A percentile compares a stretch with the other conserved stretches of the same genome.
These are phyloP conservation scores for Aspergillus egyptiacus DNA, from an alignment of 495 filamentous ascomycete species.

Conservation along the genomic window DNA sequence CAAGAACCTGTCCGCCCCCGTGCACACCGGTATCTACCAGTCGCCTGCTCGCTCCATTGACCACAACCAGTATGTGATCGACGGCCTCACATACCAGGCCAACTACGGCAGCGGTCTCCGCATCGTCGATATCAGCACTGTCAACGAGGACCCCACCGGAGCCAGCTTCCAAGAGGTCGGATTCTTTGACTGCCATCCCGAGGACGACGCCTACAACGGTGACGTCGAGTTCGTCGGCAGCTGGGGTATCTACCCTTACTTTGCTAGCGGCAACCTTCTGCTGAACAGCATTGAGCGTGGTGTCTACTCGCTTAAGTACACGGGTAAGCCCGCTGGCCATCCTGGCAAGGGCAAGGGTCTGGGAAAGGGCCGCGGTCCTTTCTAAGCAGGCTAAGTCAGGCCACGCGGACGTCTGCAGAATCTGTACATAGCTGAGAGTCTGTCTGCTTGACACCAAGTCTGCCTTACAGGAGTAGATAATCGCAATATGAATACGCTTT, in stretches of 20 bases:
- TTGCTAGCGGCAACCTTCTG: slow-evolving; percentile 14
- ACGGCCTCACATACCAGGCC: slow-evolving; percentile 16
- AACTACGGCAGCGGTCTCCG: slow-evolving; percentile 20
- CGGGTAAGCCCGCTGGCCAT: slow-evolving; percentile 4
- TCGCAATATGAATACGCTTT: too few species aligned
- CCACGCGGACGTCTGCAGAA: too few species aligned
- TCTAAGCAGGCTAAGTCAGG: too few species aligned
- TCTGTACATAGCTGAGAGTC: too few species aligned
- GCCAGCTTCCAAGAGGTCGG: slow-evolving; percentile 14
- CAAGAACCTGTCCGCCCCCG: slow-evolving; percentile 12
- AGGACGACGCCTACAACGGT: slow-evolving; percentile 13
- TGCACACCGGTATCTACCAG: slow-evolving; percentile 19
- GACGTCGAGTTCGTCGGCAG: slow-evolving; percentile 17
- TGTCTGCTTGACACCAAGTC: too few species aligned
- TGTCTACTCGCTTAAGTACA: slow-evolving; percentile 18
- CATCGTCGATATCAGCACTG: slow-evolving; percentile 17
- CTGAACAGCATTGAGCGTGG: slow-evolving; percentile 20
- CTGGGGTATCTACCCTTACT: slow-evolving; percentile 20
- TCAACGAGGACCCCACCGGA: slow-evolving; percentile 14
- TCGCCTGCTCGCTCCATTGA: slow-evolving; percentile 19
- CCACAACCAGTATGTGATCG: slow-evolving; percentile 20
- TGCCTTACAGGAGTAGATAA: too few species aligned
- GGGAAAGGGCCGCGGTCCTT: too few species aligned
- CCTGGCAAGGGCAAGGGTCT: too few species aligned
- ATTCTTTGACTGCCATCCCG: slow-evolving; percentile 17